phyloP scores from a whole-genome alignment of 176 grass and related monocot species.

The Paspalum vaginatum region DNA sequence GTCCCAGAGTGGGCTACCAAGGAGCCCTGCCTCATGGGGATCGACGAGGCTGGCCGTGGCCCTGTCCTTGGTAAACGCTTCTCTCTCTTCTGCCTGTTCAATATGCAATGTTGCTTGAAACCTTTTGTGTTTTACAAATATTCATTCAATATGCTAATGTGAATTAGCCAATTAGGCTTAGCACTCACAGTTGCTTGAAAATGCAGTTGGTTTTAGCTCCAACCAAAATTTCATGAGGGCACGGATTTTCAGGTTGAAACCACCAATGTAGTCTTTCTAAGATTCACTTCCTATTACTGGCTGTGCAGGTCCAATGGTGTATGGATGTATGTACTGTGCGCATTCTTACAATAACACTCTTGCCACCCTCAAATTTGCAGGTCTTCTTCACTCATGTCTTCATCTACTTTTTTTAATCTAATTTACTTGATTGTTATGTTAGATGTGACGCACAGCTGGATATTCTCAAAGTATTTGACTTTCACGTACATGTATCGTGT shows the following conservation, averaged over 20 bases:
- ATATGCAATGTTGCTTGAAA: neutral
- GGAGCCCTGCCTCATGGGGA: slow-evolving; percentile 54
- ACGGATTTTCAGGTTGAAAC: neutral
- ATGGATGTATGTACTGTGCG: slow-evolving; percentile 88
- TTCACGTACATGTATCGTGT: neutral
- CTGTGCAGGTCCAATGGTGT: slow-evolving; percentile 86
- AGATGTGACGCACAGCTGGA: neutral
- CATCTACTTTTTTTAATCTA: neutral
- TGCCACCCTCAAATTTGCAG: slow-evolving; percentile 81
- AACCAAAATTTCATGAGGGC: neutral
- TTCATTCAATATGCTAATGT: neutral
- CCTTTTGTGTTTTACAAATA: neutral
- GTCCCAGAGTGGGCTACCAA: slow-evolving; percentile 46
- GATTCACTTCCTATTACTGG: neutral
- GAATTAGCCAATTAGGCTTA: neutral
- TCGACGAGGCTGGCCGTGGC: slow-evolving; percentile 56
- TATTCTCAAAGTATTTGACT: neutral
- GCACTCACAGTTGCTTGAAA: neutral
- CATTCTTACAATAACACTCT: slow-evolving; percentile 77
- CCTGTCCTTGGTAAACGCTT: slow-evolving; percentile 48
- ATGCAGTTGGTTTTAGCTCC: neutral
- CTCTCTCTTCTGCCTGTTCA: too few species aligned
- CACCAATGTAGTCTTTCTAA: neutral
- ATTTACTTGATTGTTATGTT: slow-evolving; percentile 5
- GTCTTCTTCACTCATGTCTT: slow-evolving; percentile 25